A percentile compares a stretch with the other conserved stretches of the same genome.
These are phyloP conservation scores for Sporothrix variecibatus DNA, from an alignment of 2,329 filamentous ascomycete genomes.

Conservation along the genomic window DNA sequence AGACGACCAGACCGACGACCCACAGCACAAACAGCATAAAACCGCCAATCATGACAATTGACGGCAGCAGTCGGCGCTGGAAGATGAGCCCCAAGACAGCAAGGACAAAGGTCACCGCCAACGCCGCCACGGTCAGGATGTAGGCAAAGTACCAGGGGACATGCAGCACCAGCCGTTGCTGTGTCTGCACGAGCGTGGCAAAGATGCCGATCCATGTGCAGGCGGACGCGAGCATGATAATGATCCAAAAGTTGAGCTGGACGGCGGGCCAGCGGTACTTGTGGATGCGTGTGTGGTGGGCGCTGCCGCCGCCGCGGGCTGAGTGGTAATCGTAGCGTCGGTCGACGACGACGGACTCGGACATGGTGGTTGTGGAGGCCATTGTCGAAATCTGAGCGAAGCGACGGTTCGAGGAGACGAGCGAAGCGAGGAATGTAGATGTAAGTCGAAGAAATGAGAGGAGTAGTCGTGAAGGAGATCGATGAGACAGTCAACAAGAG, in stretches of 20 bases:
- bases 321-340: conserved; percentile 17
- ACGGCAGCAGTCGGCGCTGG: conserved; percentile 60
- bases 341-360: conserved; percentile 41
- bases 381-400: conserved; percentile 13
- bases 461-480: background rate
- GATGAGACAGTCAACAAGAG: background rate
- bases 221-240: conserved; percentile 64
- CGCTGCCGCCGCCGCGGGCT: conserved; percentile 29
- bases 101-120: conserved; percentile 67
- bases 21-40: conserved; percentile 69
- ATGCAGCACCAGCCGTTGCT: conserved; percentile 55
- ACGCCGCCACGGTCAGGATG: conserved; percentile 58
- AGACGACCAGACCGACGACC: conserved; percentile 64
- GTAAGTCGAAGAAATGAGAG: background rate
- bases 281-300: conserved; percentile 49
- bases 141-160: conserved; percentile 71
- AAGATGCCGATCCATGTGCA: conserved; percentile 63
- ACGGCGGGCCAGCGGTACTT: conserved; percentile 70
- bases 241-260: conserved; percentile 67
- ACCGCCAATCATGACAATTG: conserved; percentile 63
- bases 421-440: background rate
- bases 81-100: conserved; percentile 65
- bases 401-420: background rate
- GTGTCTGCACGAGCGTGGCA: conserved; percentile 59
- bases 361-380: conserved; percentile 45